Evolutionary conservation across 345 rosid genomes (phyloP).

Genomic region (Mangifera indica): DNA sequence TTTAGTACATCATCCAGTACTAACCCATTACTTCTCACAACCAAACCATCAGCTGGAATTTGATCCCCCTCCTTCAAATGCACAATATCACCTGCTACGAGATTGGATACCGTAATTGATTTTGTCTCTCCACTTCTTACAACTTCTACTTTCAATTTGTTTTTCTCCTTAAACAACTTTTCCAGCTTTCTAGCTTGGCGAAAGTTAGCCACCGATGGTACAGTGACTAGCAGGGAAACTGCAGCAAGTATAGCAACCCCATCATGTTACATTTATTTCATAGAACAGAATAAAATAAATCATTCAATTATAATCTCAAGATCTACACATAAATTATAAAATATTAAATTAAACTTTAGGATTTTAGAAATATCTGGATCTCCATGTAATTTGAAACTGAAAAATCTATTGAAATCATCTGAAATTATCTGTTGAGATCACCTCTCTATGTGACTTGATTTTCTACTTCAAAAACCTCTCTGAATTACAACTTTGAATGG

Average conservation of each 20-base stretch:
- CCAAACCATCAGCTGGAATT: constrained; percentile 30
- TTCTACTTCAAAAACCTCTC: too few species aligned
- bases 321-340: constrained; percentile 24
- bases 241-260: constrained; percentile 28
- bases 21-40: constrained; percentile 12
- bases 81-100: constrained; percentile 26
- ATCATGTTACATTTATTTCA: too few species aligned
- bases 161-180: constrained; percentile 14
- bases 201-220: constrained; percentile 16
- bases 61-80: constrained; percentile 11
- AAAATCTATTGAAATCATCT: too few species aligned
- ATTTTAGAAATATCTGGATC: too few species aligned
- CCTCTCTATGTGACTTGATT: too few species aligned
- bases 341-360: too few species aligned
- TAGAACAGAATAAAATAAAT: too few species aligned
- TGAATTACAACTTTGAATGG: too few species aligned
- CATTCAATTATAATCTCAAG: too few species aligned
- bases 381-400: too few species aligned
- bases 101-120: not conserved
- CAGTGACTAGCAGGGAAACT: constrained; percentile 12
- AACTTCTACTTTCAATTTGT: constrained; percentile 18
- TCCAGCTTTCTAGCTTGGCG: constrained; percentile 15
- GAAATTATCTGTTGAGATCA: too few species aligned
- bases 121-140: not conserved
- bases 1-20: constrained; percentile 15